Evolutionary conservation across 805 yeast genomes (phyloP), one percentile per base, ranked within the genome.

Genomic region (Isabelozyma rhagii): DNA sequence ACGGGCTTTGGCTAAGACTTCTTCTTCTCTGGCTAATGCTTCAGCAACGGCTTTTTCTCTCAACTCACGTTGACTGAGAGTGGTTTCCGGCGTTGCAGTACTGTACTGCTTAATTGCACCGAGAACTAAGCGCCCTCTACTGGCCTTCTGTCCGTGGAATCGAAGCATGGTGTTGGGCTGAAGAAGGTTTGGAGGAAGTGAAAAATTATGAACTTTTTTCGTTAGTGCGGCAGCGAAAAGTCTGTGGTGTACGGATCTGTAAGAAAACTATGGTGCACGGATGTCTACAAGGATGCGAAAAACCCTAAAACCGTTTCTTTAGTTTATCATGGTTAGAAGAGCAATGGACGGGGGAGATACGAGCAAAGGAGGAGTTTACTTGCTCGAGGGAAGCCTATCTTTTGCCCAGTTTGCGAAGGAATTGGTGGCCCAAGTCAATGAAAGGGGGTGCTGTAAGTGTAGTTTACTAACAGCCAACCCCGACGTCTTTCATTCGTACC

Each of bases 11-110:
- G 68, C 66, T 36, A 63, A 55, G n/a, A 67, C 69, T 51, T 68
- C 76, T 60, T 72, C 76, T 48, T 73, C 78, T 49, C 63, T 61
- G 7, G 77, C 76, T n/a, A 71, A 59, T 1, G 77, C 76, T 51
- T 71, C 76, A 1, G 75, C 74, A 43, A 73, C 52, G n/a, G 72
- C 74, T 49, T 57, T 62, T 51, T 73, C 77, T 54, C 77, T 67
- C 39, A 67, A 51, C 44, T 66, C 67, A 49, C 61, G 66, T 49
- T 66, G 71, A 17, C 43, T 41, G 25, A 18, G 28, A 8, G 41
- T 14, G 29, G 36, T 21, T 29, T 51, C 51, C 41, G 47, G 49
- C 21, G 52, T 25, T 39, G 49, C 28, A 17, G 40, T 17, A 13
- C 34, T 17, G 13, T 27, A 14, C 11, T 2, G 17, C 44, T 18